These are phyloP conservation scores for Rhizophagus sp. DNA, from an alignment of 192 early-diverging fungal species.

Conservation along the genomic window DNA sequence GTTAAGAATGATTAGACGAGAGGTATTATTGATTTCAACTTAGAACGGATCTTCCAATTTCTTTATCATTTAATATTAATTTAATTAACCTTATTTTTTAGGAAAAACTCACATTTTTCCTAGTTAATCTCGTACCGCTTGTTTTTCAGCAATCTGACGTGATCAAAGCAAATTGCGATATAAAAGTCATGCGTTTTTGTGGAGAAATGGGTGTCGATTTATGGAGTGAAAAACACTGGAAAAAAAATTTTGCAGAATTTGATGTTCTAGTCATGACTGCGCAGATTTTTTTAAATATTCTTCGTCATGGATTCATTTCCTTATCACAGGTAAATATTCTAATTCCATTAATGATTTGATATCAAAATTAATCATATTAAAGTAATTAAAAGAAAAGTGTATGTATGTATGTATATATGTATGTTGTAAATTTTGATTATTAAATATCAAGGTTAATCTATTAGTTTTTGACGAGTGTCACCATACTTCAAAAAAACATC, in stretches of 20 bases:
- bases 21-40: conserved; percentile 33
- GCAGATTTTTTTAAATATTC: conserved; percentile 77
- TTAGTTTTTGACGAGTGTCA: conserved; percentile 97
- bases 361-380: too few species aligned
- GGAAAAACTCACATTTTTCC: conserved; percentile 66
- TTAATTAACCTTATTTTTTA: conserved; percentile 5
- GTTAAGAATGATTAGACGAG: conserved; percentile 34
- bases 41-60: not conserved
- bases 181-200: conserved; percentile 61
- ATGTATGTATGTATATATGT: too few species aligned
- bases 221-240: conserved; percentile 64
- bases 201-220: conserved; percentile 70
- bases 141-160: conserved; percentile 84
- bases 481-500: conserved; percentile 76
- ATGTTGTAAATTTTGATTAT: not conserved
- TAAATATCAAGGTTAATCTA: conserved; percentile 63
- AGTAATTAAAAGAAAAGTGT: too few species aligned
- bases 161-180: conserved; percentile 66
- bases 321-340: conserved; percentile 55
- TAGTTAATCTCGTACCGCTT: conserved; percentile 87
- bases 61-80: not conserved
- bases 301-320: conserved; percentile 67
- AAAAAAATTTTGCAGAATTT: conserved; percentile 47
- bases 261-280: conserved; percentile 89
- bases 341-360: not conserved